Conservation (phyloP, 495 filamentous ascomycete species). For the Sabuloglossum arenarium region DNA sequence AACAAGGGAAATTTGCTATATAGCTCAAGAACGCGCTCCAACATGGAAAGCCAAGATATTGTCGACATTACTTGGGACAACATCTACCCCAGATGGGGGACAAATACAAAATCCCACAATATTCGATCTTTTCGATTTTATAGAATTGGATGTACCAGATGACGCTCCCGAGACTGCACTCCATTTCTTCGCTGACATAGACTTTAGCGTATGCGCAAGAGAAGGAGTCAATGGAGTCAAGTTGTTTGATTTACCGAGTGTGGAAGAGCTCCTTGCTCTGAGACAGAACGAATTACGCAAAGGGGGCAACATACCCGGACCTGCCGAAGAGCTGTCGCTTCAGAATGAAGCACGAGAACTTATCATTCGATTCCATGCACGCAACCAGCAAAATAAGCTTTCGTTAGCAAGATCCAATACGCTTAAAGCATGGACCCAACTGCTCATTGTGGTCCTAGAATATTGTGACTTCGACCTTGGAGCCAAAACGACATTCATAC, state of each 20-base stretch:
- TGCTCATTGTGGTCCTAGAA: conserved; percentile 58
- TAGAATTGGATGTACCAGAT: conserved; percentile 42
- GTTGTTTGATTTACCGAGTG: conserved; percentile 36
- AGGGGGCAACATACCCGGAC: conserved; percentile 26
- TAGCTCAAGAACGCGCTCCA: conserved; percentile 44
- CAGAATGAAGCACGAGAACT: conserved; percentile 34
- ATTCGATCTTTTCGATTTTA: conserved; percentile 87
- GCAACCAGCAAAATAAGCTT: conserved; percentile 44
- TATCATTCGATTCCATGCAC: conserved; percentile 32
- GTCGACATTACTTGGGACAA: conserved; percentile 56
- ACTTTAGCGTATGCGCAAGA: conserved; percentile 36
- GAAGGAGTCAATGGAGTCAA: conserved; percentile 24
- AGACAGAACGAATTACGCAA: conserved; percentile 30
- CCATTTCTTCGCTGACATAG: conserved; percentile 35
- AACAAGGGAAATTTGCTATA: conserved; percentile 61
- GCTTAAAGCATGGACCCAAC: conserved; percentile 59
- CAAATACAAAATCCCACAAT: conserved; percentile 37
- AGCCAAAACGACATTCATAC: conserved; percentile 47
- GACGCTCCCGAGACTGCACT: conserved; percentile 26
- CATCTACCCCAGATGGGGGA: conserved; percentile 12
- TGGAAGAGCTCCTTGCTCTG: conserved; percentile 39
- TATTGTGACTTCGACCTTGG: conserved; percentile 50
- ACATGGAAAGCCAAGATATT: conserved; percentile 60
- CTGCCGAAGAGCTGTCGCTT: conserved; percentile 33
- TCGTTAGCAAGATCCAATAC: conserved; percentile 35